phyloP scores from a whole-genome alignment of 2,329 filamentous ascomycete genomes.

The Hysterium pulicare region DNA sequence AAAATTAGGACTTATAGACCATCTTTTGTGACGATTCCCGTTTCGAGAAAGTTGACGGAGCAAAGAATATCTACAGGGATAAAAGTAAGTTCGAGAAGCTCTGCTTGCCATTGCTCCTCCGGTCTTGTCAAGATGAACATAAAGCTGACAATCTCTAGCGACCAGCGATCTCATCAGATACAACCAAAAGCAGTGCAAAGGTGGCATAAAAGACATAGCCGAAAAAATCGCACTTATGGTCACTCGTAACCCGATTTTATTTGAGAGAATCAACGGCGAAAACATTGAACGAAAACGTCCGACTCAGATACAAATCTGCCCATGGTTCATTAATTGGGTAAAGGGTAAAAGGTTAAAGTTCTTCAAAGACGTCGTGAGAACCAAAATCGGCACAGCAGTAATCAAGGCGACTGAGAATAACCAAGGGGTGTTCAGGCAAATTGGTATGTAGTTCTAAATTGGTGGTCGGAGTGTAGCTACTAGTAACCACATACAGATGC shows the following conservation, averaged over 20 bases:
- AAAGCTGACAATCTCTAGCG: not conserved
- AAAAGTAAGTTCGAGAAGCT: too few relatives aligned
- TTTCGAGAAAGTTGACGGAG: conserved; percentile 1
- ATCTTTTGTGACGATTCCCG: conserved; percentile 10
- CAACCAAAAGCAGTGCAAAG: not conserved
- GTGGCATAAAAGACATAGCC: not conserved
- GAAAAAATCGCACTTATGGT: too few relatives aligned
- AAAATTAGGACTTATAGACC: conserved; percentile 1
- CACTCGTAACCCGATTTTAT: too few relatives aligned
- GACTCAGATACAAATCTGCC: conserved; percentile 13
- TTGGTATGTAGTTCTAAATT: conserved; percentile 6
- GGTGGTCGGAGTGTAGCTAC: not conserved
- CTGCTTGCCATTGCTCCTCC: too few relatives aligned
- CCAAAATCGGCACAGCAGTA: conserved; percentile 6
- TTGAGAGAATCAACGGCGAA: too few relatives aligned
- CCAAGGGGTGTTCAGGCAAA: conserved; percentile 6
- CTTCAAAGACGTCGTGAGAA: conserved; percentile 1
- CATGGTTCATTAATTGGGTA: conserved; percentile 14
- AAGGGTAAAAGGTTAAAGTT: conserved; percentile 8
- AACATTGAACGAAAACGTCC: not conserved
- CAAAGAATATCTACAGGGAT: conserved; percentile 1
- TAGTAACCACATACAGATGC: conserved; percentile 5
- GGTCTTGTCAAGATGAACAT: not conserved
- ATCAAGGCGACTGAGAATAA: conserved; percentile 3
- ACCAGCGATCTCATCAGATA: not conserved